Evolutionary conservation across 2,329 filamentous ascomycete species (phyloP).

Genomic region (Botrytis medusae): DNA sequence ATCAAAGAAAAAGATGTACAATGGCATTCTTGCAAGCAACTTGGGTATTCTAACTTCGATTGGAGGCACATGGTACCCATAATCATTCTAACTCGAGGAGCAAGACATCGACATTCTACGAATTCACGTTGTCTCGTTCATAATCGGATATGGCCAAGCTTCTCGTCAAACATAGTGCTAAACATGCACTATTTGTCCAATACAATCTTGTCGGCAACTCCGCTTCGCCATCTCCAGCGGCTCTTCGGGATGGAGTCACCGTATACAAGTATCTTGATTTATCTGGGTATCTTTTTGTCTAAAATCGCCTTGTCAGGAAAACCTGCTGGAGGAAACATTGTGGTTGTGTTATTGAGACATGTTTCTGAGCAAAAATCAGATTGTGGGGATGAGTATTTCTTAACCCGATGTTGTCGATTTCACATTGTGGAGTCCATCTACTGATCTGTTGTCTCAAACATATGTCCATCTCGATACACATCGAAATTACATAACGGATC

Average conservation of each 20-base stretch:
- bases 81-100: not conserved
- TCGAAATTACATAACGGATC: slow-evolving; percentile 42
- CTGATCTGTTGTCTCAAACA: slow-evolving; percentile 38
- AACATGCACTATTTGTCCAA: slow-evolving; percentile 46
- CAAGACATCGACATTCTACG: slow-evolving; percentile 43
- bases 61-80: slow-evolving; percentile 37
- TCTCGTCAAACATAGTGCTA: slow-evolving; percentile 42
- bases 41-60: not conserved
- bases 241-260: slow-evolving; percentile 49
- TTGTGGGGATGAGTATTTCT: not conserved
- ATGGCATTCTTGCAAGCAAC: not conserved
- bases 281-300: slow-evolving; percentile 42
- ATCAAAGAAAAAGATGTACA: not conserved
- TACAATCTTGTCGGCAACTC: slow-evolving; percentile 49
- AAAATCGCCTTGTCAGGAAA: slow-evolving; percentile 49
- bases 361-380: slow-evolving; percentile 39
- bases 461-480: slow-evolving; percentile 35
- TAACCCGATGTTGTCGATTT: slow-evolving; percentile 38
- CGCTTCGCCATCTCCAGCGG: slow-evolving; percentile 48
- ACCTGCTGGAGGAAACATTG: slow-evolving; percentile 50
- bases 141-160: slow-evolving; percentile 42
- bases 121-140: slow-evolving; percentile 50
- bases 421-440: slow-evolving; percentile 47
- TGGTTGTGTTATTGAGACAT: slow-evolving; percentile 48
- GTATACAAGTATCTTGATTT: slow-evolving; percentile 46